These are phyloP conservation scores for Plasmodium fragile DNA, from an alignment of 169 alveolate species.

Conservation along the genomic window DNA sequence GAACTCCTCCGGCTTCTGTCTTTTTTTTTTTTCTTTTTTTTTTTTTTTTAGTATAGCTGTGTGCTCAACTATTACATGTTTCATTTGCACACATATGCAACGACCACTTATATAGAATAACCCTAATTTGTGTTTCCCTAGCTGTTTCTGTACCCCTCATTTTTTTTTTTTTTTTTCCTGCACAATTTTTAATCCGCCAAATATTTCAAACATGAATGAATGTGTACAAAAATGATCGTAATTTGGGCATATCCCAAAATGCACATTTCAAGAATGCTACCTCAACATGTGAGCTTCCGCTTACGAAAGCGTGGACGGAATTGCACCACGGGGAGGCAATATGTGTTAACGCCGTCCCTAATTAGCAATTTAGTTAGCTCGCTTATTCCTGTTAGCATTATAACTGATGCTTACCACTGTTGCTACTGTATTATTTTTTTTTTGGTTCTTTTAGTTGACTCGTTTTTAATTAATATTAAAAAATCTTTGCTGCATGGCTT, in stretches of 20 bases:
- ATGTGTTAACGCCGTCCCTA: background rate
- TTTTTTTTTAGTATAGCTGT: background rate
- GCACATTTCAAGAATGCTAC: background rate
- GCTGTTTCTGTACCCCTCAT: background rate
- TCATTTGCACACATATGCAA: background rate
- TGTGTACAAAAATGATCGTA: background rate
- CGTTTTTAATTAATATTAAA: background rate
- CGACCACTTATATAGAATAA: background rate
- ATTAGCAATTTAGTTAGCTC: background rate
- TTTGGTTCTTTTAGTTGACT: background rate
- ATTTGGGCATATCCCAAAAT: background rate
- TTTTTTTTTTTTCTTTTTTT: background rate
- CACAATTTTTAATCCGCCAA: background rate
- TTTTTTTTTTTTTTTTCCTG: background rate
- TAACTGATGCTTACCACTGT: background rate
- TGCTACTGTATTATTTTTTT: background rate
- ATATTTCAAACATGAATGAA: background rate
- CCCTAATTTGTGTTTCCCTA: background rate
- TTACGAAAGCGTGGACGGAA: background rate
- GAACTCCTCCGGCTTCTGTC: background rate
- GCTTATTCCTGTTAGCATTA: background rate
- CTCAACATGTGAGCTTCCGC: background rate
- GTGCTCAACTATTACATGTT: background rate
- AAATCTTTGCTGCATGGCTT: background rate
- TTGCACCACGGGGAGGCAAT: background rate